Conservation (phyloP, 2,329 filamentous ascomycete species). For the Myriangium duriaei region DNA sequence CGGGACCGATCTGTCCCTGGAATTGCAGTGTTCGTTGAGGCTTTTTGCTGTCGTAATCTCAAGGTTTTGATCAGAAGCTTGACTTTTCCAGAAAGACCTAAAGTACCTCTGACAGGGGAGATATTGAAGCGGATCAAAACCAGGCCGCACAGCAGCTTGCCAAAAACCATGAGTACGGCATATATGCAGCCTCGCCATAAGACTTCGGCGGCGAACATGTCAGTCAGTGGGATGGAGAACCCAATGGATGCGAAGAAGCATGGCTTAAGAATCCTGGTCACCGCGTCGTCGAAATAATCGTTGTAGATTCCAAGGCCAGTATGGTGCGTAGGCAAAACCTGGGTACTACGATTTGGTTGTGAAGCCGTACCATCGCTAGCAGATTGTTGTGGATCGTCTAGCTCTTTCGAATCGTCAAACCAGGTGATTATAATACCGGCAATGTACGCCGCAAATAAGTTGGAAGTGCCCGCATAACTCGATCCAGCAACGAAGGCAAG, state of each 20-base stretch:
- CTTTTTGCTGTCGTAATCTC: too few species aligned
- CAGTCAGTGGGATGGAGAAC: slow-evolving; percentile 62
- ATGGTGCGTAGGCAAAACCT: slow-evolving; percentile 49
- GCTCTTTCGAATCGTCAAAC: slow-evolving; percentile 38
- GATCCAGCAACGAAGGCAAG: slow-evolving; percentile 38
- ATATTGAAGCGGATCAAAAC: slow-evolving; percentile 30
- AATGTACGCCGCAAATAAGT: slow-evolving; percentile 48
- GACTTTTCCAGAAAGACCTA: too few species aligned
- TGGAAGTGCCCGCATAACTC: slow-evolving; percentile 50
- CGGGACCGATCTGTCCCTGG: too few species aligned
- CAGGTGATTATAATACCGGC: slow-evolving; percentile 47
- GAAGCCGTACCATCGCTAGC: background rate
- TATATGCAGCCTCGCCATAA: slow-evolving; percentile 67
- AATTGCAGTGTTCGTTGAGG: too few species aligned
- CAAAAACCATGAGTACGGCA: slow-evolving; percentile 53
- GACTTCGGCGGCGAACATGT: slow-evolving; percentile 51
- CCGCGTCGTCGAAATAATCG: slow-evolving; percentile 30
- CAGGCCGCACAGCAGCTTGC: slow-evolving; percentile 29
- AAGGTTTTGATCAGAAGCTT: too few species aligned
- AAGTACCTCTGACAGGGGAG: too few species aligned
- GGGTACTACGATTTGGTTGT: slow-evolving; percentile 42
- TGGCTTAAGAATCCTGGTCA: slow-evolving; percentile 48
- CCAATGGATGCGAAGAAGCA: slow-evolving; percentile 67
- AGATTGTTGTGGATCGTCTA: background rate
- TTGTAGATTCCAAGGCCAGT: slow-evolving; percentile 24